Evolutionary conservation across 139 green algal species (phyloP).

Genomic region (Penium margaritaceum): DNA sequence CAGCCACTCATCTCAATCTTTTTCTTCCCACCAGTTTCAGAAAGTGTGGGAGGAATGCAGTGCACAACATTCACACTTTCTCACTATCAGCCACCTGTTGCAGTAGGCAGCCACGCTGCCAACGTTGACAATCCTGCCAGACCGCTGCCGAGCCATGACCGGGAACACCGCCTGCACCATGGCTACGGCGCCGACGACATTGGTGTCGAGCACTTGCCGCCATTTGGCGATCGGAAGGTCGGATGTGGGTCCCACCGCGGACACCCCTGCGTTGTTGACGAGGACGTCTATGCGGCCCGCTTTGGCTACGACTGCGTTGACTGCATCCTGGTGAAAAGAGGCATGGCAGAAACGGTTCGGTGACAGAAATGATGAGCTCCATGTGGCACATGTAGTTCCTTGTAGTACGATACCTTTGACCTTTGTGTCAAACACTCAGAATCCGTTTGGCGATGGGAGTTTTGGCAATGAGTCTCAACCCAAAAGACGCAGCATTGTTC

Average conservation of each 20-base stretch:
- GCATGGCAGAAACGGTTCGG: too few relatives aligned
- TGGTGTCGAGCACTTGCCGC: constrained; percentile 21
- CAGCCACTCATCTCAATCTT: too few relatives aligned
- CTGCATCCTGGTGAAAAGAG: neutral
- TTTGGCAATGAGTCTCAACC: too few relatives aligned
- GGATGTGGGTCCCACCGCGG: neutral
- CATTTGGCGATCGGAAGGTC: constrained; percentile 5
- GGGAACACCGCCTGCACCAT: constrained; percentile 16
- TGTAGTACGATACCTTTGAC: too few relatives aligned
- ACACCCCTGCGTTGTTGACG: constrained; percentile 28
- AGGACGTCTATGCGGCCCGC: constrained; percentile 22
- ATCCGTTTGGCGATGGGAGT: too few relatives aligned
- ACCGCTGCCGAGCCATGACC: neutral
- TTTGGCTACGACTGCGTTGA: constrained; percentile 9
- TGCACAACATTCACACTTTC: neutral
- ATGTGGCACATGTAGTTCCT: too few relatives aligned
- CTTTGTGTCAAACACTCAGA: too few relatives aligned
- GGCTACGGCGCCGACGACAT: constrained; percentile 11
- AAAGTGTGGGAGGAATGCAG: too few relatives aligned
- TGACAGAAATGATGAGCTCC: too few relatives aligned
- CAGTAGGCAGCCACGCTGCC: neutral
- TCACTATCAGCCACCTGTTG: neutral
- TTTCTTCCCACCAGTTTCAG: too few relatives aligned
- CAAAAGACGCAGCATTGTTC: too few relatives aligned
- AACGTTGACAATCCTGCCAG: constrained; percentile 12